phyloP scores from a whole-genome alignment of 2,329 filamentous ascomycete genomes.

The Ceratocystis variospora region DNA sequence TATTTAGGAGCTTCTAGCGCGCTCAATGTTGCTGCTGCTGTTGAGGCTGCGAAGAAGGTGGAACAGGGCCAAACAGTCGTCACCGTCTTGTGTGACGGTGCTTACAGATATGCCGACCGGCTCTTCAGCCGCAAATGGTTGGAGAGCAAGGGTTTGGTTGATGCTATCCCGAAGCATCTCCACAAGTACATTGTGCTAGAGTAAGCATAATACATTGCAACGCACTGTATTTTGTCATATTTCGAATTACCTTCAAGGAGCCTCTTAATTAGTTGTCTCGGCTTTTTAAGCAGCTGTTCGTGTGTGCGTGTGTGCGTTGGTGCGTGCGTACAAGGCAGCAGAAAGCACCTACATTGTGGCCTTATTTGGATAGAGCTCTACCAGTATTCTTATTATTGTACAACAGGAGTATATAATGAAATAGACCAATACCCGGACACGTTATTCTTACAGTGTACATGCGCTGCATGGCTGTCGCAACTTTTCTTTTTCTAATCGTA shows the following conservation, averaged over 20 bases:
- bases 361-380: background rate
- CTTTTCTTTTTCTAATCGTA: constrained; percentile 8
- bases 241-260: background rate
- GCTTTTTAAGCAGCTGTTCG: background rate
- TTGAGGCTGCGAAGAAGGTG: constrained; percentile 82
- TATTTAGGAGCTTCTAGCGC: constrained; percentile 91
- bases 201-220: constrained; percentile 28
- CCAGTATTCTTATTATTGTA: constrained; percentile 19
- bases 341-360: background rate
- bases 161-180: constrained; percentile 68
- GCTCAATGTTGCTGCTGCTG: constrained; percentile 87
- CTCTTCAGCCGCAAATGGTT: constrained; percentile 90
- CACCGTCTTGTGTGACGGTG: constrained; percentile 86
- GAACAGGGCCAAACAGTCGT: constrained; percentile 84
- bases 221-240: background rate
- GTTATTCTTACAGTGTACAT: constrained; percentile 5
- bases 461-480: constrained; percentile 4
- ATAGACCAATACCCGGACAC: background rate
- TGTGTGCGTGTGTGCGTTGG: no score
- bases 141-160: constrained; percentile 66
- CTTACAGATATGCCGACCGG: constrained; percentile 91
- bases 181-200: constrained; percentile 91
- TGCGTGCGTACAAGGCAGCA: background rate
- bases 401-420: constrained; percentile 12
- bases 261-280: background rate